phyloP scores from a whole-genome alignment of 1,284 basidiomycete species.

The Cryptococcus sp. region DNA sequence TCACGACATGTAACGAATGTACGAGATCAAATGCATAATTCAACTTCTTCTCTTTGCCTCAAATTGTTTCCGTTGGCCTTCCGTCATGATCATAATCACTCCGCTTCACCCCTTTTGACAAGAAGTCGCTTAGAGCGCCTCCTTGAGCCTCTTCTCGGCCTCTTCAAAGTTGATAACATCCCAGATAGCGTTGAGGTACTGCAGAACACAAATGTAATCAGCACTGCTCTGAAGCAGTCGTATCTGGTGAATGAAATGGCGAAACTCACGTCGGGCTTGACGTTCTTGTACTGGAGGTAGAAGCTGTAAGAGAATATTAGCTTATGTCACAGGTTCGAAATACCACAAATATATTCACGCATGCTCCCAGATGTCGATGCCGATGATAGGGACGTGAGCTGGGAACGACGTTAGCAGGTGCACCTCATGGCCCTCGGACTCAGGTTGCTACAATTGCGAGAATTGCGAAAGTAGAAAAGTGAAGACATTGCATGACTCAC shows the following conservation, averaged over 20 bases:
- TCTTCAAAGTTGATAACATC: slow-evolving; percentile 90
- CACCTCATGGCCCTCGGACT: not conserved
- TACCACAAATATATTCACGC: slow-evolving; percentile 28
- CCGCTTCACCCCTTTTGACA: too few relatives aligned
- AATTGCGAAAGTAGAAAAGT: too few relatives aligned
- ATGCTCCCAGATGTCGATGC: slow-evolving; percentile 87
- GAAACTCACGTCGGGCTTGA: slow-evolving; percentile 74
- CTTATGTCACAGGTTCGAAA: slow-evolving; percentile 13
- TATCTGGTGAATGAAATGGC: not conserved
- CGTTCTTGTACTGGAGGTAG: slow-evolving; percentile 91
- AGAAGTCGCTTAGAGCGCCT: slow-evolving; percentile 51
- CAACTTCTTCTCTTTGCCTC: not conserved
- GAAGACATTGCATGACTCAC: slow-evolving; percentile 40
- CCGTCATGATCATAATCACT: too few relatives aligned
- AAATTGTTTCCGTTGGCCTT: not conserved
- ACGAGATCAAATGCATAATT: too few relatives aligned
- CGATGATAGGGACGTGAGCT: slow-evolving; percentile 87
- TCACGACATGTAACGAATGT: too few relatives aligned
- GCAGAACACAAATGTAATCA: not conserved
- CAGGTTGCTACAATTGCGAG: too few relatives aligned
- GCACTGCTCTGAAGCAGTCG: not conserved
- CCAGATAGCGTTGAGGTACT: slow-evolving; percentile 91
- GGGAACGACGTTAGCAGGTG: slow-evolving; percentile 1
- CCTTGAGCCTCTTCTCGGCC: slow-evolving; percentile 72
- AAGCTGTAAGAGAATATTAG: slow-evolving; percentile 41